A percentile compares a stretch with the other conserved stretches of the same genome.
phyloP scores from a whole-genome alignment of 2,329 filamentous ascomycete genomes.

The Calonectria hongkongensis region DNA sequence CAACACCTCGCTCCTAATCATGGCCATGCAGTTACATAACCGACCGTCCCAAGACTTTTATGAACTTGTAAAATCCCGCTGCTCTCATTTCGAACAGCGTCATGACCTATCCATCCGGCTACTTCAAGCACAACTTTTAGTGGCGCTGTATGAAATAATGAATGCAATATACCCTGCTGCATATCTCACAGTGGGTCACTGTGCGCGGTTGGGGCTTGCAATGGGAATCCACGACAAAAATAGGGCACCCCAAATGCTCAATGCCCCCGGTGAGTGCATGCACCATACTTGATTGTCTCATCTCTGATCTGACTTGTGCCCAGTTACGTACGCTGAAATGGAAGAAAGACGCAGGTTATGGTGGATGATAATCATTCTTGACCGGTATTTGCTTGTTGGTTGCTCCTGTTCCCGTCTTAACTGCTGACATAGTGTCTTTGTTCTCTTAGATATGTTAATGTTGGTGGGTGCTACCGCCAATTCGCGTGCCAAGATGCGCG shows the following conservation, averaged over 20 bases:
- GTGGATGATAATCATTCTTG: conserved; percentile 29
- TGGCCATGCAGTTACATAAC: conserved; percentile 72
- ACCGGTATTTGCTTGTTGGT: not conserved
- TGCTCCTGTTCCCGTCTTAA: not conserved
- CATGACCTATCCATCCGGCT: conserved; percentile 14
- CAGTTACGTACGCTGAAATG: conserved; percentile 2
- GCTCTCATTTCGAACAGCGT: not conserved
- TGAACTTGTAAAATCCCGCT: conserved; percentile 2
- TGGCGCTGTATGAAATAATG: conserved; percentile 28
- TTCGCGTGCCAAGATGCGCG: conserved; percentile 32
- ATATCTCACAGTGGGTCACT: conserved; percentile 33
- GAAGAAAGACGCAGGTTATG: conserved; percentile 30
- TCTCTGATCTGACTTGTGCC: not conserved
- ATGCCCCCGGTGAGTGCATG: not conserved
- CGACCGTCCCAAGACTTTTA: not conserved
- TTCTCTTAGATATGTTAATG: not conserved
- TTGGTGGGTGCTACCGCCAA: not conserved
- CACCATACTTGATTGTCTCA: not conserved
- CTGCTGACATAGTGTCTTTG: not conserved
- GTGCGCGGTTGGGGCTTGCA: conserved; percentile 23
- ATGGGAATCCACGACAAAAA: conserved; percentile 30
- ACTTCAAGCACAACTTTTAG: conserved; percentile 18
- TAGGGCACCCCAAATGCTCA: conserved; percentile 28
- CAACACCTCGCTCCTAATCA: not conserved
- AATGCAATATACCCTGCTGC: conserved; percentile 30